phyloP scores from a whole-genome alignment of 2,329 filamentous ascomycete species.

The Macrophomina phaseolina region DNA sequence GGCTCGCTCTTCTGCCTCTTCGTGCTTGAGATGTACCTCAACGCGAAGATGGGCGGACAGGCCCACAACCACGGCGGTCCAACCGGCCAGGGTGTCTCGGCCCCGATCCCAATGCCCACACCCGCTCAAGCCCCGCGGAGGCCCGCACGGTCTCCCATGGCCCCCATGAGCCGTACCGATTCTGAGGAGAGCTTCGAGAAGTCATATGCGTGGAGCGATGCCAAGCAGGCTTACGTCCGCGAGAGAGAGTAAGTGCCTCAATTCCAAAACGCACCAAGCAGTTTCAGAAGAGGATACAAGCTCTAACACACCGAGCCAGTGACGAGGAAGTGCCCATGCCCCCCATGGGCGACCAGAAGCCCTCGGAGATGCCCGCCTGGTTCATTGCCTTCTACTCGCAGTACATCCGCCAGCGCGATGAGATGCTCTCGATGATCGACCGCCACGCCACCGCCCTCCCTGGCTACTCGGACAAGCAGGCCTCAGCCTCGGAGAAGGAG shows the following conservation, averaged over 20 bases:
- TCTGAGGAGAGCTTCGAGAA: conserved; percentile 42
- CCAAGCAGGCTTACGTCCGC: conserved; percentile 43
- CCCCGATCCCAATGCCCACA: conserved; percentile 23
- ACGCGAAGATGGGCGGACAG: conserved; percentile 64
- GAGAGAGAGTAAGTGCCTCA: conserved; percentile 33
- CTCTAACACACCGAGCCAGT: conserved; percentile 33
- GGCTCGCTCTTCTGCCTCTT: conserved; percentile 66
- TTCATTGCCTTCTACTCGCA: conserved; percentile 69
- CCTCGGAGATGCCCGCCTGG: conserved; percentile 63
- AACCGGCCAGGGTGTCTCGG: conserved; percentile 46
- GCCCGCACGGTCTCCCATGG: conserved; percentile 4
- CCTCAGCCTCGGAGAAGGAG: conserved; percentile 34
- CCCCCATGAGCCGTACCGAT: conserved; percentile 25
- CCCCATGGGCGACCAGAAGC: conserved; percentile 34
- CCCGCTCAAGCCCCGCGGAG: not conserved
- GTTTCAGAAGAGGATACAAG: not conserved
- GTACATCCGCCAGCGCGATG: conserved; percentile 65
- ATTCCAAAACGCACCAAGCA: not conserved
- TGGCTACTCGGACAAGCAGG: conserved; percentile 39
- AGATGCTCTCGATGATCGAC: conserved; percentile 63
- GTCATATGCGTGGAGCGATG: conserved; percentile 42
- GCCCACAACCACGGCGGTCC: conserved; percentile 60
- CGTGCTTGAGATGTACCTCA: conserved; percentile 66
- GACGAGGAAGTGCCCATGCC: conserved; percentile 40
- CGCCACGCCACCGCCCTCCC: conserved; percentile 41